Base-by-base conservation (phyloP, 2,329 filamentous ascomycete species). In the Pyrenophora seminiperda region DNA sequence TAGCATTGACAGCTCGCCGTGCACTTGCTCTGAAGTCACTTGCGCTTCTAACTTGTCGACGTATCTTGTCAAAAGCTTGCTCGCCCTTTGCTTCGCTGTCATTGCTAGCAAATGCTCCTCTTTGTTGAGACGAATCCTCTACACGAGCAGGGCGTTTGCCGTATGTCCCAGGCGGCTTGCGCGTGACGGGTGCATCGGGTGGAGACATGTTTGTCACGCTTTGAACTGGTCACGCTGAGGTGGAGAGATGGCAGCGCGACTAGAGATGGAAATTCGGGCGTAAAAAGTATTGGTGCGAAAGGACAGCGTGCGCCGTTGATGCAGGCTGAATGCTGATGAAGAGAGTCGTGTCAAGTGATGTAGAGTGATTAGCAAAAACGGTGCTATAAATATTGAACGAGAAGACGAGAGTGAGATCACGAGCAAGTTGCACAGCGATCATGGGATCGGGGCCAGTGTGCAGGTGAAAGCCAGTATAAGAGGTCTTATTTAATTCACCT, bases 71-170 rank as follows among this genome's bases (percentile, higher is more conserved):
- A 27, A 41, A 44, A 5, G 45, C 31, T 11, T 40, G 34, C 7
- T 20, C 38, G 15, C 45, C 45, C 36, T 31, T 36, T n/a, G 30
- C 36, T 45, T 45, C 50, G 37, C 41, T 20, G 9, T 49, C 36
- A 13, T 29, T 27, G 7, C 29, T 14, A 9, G 17, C 33, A 13
- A 13, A 27, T 11, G 9, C 7, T 9, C 13, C 9, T 11, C 24
- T 27, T 27, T 27, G 24, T 11, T 27, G 24, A 11, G 24, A 11
- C 10, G 24, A 27, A n/a, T 19, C 20, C 20, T 20, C 11, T 7
- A 20, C 13, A 7, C n/a, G 18, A 24, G 1, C 9, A 7, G 43
- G 20, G 31, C 38, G 15, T 5, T 5, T 17, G 5, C 19, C 33
- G 19, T 47, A 32, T n/a, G 43, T 27, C 17, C 33, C 15, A 39